Evolutionary conservation across 78 protist species (phyloP), one percentile per base, ranked within the genome.

Genomic region (Dictyostelium capitatum): DNA sequence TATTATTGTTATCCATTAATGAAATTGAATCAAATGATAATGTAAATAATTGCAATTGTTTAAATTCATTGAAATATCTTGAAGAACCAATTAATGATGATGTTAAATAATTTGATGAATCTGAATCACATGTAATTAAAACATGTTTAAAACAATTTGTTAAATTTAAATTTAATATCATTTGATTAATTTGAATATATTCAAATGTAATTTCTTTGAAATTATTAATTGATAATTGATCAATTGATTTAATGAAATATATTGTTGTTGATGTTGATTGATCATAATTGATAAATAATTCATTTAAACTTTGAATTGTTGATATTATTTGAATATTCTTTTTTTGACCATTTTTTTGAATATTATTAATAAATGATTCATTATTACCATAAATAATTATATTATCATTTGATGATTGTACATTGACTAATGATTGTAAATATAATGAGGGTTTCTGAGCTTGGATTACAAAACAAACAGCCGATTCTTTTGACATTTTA

Each of bases 151-250:
- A 53, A 64, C 43, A 28, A n/a, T 64, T 28, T 28, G 47, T 37
- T 37, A 37, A 64, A n/a, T 64, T 64, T 64, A 28, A 28, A 19
- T 83, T 54, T 25, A 83, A 57, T 62, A 83, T 6, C 4, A 51
- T 15, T 56, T 83, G 79, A 54, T 72, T 83, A 25, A 83, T 28
- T 41, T 72, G 46, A 23, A 83, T 77, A 54, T 70, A 83, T 54
- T 83, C 81, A 37, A 72, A 30, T 5, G 90, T 83, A 6, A 32
- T 7, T 0, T 47, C 32, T 32, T 53, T 23, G 65, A 67, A 82
- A 50, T 50, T 82, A 75, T 50, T 8, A 2, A 41, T 9, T 1
- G 17, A 3, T 28, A 77, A 5, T 8, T 30, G 32, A 7, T 20
- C 23, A 30, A 30, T 53, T 12, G 69, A 11, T 53, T n/a, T 19